Base-by-base conservation (phyloP, 2,329 filamentous ascomycete genomes). In the Neophaeococcomyces mojaviensis region DNA sequence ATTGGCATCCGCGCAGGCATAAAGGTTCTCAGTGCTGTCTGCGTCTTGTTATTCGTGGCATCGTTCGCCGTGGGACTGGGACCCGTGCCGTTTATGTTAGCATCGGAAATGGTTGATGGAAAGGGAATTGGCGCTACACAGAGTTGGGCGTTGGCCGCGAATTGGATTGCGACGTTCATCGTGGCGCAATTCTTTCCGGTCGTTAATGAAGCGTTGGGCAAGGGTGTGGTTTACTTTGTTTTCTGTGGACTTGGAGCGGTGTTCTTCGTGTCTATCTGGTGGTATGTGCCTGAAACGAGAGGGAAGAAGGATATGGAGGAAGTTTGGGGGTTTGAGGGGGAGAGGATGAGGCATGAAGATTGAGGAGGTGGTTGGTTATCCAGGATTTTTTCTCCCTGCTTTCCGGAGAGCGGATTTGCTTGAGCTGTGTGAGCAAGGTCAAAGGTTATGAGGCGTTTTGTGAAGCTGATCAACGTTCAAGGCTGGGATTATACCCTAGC, bases 101-200 rank as follows among this genome's bases (percentile, higher is more conserved):
- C 89, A 0, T 89, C 86, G 1, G 92, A 97, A 65, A 77, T 97
- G 2, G 92, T 97, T 1, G 85, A 82, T 0, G 82, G 88, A 10
- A 88, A 95, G 61, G 92, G 90, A 0, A 88, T 96, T 0, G 89
- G 90, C 1, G 88, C 90, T 0, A 85, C 88, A 0, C 92, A 98
- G 64, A 89, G 84, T 48, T 94, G 88, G 77, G 86, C 84, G 1
- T 68, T 97, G 20, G 87, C 79, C 1, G 84, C 86, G 8, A 97
- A 90, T 64, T 97, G 94, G 73, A 74, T 87, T 24, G 84, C 88
- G 1, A 97, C 90, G 0, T 97, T 96, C 60, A 57, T 94, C n/a
- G 88, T 97, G 1, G 88, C 89, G 0, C 88, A 95, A 57, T 94
- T 95, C 67, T 95, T 97, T 70, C 90, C 90, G 0, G 76, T 95